A percentile compares a stretch with the other conserved stretches of the same genome.
Conservation (phyloP, 495 filamentous ascomycete species). For the Glarea lozoyensis region DNA sequence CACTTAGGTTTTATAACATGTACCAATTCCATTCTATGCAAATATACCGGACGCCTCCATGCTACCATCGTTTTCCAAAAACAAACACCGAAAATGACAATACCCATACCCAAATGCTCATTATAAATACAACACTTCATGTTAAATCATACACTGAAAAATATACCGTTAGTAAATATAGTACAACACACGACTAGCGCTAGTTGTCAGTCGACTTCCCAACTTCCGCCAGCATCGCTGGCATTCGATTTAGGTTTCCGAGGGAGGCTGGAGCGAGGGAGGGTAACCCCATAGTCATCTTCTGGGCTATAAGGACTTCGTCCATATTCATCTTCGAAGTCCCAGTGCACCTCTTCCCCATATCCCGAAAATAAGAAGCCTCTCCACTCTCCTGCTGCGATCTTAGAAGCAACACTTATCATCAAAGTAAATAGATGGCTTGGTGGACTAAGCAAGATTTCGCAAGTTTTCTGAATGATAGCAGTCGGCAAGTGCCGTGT, state of each 20-base stretch:
- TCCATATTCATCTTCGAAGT: constrained; percentile 21
- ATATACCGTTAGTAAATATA: background rate
- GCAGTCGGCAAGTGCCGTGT: constrained; percentile 51
- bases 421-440: constrained; percentile 66
- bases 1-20: no score
- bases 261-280: constrained; percentile 1
- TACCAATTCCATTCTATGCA: no score
- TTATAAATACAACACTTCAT: constrained; percentile 2
- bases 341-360: constrained; percentile 36
- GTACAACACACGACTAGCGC: background rate
- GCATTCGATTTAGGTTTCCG: background rate
- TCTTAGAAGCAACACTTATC: constrained; percentile 67
- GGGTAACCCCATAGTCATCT: constrained; percentile 25
- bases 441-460: constrained; percentile 67
- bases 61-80: no score
- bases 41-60: no score
- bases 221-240: constrained; percentile 13
- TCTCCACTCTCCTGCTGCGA: constrained; percentile 54
- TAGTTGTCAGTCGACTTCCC: constrained; percentile 17
- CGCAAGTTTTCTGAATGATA: constrained; percentile 65
- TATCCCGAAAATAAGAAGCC: constrained; percentile 36
- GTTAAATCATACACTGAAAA: constrained; percentile 1
- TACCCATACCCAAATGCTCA: background rate
- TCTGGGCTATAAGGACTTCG: constrained; percentile 11
- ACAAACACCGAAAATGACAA: background rate